phyloP scores from a whole-genome alignment of 1,284 basidiomycete species.

The Mycena citricolor region DNA sequence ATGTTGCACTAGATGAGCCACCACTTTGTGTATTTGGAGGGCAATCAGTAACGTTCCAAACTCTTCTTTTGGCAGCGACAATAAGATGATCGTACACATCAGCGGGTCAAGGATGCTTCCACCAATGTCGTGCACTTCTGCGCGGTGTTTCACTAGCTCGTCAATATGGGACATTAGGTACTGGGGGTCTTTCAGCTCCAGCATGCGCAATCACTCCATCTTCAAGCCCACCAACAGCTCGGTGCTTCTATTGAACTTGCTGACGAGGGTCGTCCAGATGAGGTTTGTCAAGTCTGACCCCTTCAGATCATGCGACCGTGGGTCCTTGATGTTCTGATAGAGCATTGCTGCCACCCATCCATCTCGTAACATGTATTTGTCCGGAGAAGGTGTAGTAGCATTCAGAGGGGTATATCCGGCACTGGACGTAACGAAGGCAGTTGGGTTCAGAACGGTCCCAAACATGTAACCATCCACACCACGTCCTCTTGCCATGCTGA shows the following conservation, averaged over 20 bases:
- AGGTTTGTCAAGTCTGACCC: background rate
- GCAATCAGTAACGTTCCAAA: slow-evolving; percentile 3
- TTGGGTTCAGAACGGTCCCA: slow-evolving; percentile 1
- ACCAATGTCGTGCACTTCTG: background rate
- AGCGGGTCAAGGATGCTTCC: background rate
- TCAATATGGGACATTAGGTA: slow-evolving; percentile 5
- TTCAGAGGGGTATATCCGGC: slow-evolving; percentile 4
- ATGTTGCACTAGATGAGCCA: no score
- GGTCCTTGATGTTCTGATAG: slow-evolving; percentile 10
- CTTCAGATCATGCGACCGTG: slow-evolving; percentile 1
- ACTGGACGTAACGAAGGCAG: no score
- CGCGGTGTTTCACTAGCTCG: background rate
- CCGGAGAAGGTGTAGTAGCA: slow-evolving; percentile 2
- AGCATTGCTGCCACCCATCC: background rate
- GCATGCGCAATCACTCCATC: background rate
- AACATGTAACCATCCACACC: background rate
- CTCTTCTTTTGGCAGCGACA: slow-evolving; percentile 1
- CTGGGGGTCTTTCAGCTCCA: slow-evolving; percentile 5
- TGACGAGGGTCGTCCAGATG: slow-evolving; percentile 3
- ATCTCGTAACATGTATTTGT: slow-evolving; percentile 11
- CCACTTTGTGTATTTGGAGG: no score
- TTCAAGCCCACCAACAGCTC: slow-evolving; percentile 3
- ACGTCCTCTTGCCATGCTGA: background rate
- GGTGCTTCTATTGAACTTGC: slow-evolving; percentile 4
- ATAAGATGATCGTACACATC: slow-evolving; percentile 4